Evolutionary conservation across 257 asterid species (phyloP).

Genomic region (Solanum bulbocastanum): DNA sequence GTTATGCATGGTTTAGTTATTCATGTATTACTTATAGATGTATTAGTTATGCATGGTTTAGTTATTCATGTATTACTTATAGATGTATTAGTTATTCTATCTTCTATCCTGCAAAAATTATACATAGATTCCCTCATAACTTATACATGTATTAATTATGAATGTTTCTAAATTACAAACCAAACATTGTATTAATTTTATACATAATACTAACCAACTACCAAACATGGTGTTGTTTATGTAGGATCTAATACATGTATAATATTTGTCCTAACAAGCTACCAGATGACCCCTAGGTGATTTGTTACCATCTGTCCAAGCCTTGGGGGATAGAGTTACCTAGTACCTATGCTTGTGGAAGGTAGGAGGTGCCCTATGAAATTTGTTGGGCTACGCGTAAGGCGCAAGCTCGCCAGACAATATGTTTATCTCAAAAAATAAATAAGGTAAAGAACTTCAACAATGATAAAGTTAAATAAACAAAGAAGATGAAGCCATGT

Average conservation of each 20-base stretch:
- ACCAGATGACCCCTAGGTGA: not conserved
- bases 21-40: not conserved
- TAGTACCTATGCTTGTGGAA: not conserved
- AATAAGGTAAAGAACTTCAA: not conserved
- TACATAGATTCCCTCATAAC: not conserved
- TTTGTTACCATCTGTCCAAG: not conserved
- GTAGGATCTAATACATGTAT: not conserved
- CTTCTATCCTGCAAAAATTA: not conserved
- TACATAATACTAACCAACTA: not conserved
- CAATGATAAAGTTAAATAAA: not conserved
- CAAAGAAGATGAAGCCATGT: not conserved
- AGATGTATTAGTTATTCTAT: no score
- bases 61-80: no score
- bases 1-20: not conserved
- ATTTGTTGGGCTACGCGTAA: not conserved
- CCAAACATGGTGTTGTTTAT: not conserved
- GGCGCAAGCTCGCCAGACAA: not conserved
- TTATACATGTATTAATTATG: not conserved
- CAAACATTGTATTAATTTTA: no score
- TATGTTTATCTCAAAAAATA: not conserved
- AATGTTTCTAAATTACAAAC: not conserved
- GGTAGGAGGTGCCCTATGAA: not conserved
- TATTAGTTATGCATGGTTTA: no score
- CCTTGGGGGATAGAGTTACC: not conserved
- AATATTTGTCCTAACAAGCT: not conserved